These are phyloP conservation scores for Botrytis tulipae DNA, from an alignment of 2,329 filamentous ascomycete species.

Conservation along the genomic window DNA sequence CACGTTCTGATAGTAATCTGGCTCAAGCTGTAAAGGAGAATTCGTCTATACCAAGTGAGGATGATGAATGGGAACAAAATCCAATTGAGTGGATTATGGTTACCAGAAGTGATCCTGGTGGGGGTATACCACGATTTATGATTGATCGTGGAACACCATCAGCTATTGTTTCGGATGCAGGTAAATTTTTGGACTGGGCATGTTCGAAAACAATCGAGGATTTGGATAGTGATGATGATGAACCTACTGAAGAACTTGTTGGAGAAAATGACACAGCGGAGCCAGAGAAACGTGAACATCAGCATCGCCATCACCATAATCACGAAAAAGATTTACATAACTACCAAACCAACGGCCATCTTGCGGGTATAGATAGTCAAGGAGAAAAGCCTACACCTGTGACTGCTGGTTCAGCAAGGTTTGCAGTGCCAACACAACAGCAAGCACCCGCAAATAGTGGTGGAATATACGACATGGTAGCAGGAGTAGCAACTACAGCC, in stretches of 20 bases:
- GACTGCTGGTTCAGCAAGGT: not conserved
- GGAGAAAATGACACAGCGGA: conserved; percentile 25
- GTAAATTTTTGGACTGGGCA: conserved; percentile 70
- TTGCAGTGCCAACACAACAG: conserved; percentile 5
- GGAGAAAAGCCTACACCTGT: not conserved
- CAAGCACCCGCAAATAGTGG: conserved; percentile 34
- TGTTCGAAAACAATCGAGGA: conserved; percentile 43
- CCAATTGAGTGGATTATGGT: conserved; percentile 76
- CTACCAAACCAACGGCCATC: conserved; percentile 36
- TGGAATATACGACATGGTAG: conserved; percentile 57
- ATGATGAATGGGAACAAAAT: conserved; percentile 54
- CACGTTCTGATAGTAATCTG: conserved; percentile 26
- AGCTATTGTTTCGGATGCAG: conserved; percentile 62
- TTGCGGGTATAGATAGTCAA: conserved; percentile 32
- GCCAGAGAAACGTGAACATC: conserved; percentile 28
- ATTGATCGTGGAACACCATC: conserved; percentile 67
- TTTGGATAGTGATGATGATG: conserved; percentile 32
- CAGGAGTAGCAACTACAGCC: conserved; percentile 51
- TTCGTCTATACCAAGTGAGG: conserved; percentile 38
- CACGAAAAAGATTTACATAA: conserved; percentile 38
- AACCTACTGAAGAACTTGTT: conserved; percentile 23
- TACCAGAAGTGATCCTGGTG: conserved; percentile 69
- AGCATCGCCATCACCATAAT: conserved; percentile 25
- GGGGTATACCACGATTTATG: conserved; percentile 69
- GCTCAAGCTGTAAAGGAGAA: conserved; percentile 38